Evolutionary conservation across 2,329 filamentous ascomycete genomes (phyloP), one percentile per base, ranked within the genome.

Genomic region (Fragosphaeria purpurea): DNA sequence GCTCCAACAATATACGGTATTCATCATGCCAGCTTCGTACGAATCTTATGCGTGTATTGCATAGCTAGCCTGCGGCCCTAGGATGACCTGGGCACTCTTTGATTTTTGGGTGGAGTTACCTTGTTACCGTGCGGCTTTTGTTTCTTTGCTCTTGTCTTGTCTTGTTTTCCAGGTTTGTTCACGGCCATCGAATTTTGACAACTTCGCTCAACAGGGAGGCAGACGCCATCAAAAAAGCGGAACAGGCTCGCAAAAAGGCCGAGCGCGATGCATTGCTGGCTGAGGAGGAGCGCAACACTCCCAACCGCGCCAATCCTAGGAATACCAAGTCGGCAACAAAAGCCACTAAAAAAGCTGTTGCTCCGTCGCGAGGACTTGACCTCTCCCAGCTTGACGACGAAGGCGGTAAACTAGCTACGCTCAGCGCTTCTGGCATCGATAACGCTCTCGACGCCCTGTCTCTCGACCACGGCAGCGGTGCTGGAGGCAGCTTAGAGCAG

Each of bases 391-490:
- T 95, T 60, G 73, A 68, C 44, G 78, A 79, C 55, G 77, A 79
- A 55, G 70, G 64, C 55, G 51, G 57, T 49, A 69, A 71, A 11
- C 66, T 81, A 8, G 59, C 74, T 0, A 68, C 86, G 0, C 76
- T 96, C 60, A 90, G 85, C 65, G 90, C 89, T 4, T 77, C 85
- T 0, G 89, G 89, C 61, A 95, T 98, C 66, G 90, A 97, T 66
- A 91, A 96, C 61, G 89, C 89, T 0, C 79, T 97, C 46, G 90
- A 96, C 61, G 89, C 89, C 4, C 78, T 97, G 33, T 82, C 80
- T 3, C 68, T 96, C 48, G 74, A 77, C 47, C 2, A 41, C 39
- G 47, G 41, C 8, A 45, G 38, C 1, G 12, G 39, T 8, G 22
- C 22, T 22, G 37, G 35, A 12, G 40, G 48, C 13, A 37, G 44